Conservation (phyloP, 805 yeast species). For the Kodamaea neixiangensis region DNA sequence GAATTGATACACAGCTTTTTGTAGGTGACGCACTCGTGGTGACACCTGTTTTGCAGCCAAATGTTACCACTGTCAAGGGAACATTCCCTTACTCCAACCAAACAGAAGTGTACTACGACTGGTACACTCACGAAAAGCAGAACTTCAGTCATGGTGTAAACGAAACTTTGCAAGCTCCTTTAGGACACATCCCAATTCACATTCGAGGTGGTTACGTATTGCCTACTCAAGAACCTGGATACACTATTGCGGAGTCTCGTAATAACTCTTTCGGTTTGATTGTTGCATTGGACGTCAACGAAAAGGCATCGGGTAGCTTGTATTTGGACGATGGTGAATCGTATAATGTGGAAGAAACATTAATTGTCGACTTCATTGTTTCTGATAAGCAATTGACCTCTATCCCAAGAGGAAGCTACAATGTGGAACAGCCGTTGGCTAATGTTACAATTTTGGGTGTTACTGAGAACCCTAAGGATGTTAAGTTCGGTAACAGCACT, state of each 20-base stretch:
- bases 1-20: slow-evolving; percentile 24
- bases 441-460: slow-evolving; percentile 25
- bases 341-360: slow-evolving; percentile 15
- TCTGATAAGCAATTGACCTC: slow-evolving; percentile 12
- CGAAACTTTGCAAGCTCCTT: slow-evolving; percentile 25
- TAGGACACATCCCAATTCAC: slow-evolving; percentile 27
- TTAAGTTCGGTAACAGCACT: slow-evolving; percentile 15
- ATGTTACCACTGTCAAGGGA: slow-evolving; percentile 21
- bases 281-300: slow-evolving; percentile 22
- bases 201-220: slow-evolving; percentile 24
- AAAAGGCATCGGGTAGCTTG: slow-evolving; percentile 21
- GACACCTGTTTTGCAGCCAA: slow-evolving; percentile 27
- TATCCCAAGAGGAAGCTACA: slow-evolving; percentile 18
- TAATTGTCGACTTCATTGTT: slow-evolving; percentile 21
- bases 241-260: slow-evolving; percentile 24
- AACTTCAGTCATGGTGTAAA: slow-evolving; percentile 20
- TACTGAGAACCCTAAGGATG: slow-evolving; percentile 15
- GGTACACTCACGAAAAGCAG: slow-evolving; percentile 21
- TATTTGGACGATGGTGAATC: slow-evolving; percentile 29
- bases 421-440: slow-evolving; percentile 19
- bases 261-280: slow-evolving; percentile 22
- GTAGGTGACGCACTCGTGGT: slow-evolving; percentile 28
- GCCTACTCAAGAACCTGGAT: slow-evolving; percentile 26
- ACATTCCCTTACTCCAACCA: slow-evolving; percentile 23
- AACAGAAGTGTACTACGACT: slow-evolving; percentile 26